Evolutionary conservation across 2,329 filamentous ascomycete species (phyloP), one percentile per base, ranked within the genome.

Genomic region (Dactylellina parvicollis): DNA sequence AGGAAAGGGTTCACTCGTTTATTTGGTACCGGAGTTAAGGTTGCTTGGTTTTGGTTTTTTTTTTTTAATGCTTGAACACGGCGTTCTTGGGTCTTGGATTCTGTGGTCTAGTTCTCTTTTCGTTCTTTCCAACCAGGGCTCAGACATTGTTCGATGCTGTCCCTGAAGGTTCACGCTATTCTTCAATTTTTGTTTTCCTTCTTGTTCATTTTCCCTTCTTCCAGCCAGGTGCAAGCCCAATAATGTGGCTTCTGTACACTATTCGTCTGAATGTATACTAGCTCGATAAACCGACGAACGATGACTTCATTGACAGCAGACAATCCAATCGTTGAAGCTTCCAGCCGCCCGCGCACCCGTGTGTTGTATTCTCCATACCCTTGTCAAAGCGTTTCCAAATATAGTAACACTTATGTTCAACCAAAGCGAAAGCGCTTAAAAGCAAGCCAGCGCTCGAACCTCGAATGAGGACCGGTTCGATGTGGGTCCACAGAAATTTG

Each of bases 341-440:
- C 34, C 12, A 38, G 12, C 4, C 3, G 16, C 12, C 34, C 12
- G 34, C 4, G 12, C 4, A 18, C n/a, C 18, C 36, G 49, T 67
- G 62, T 44, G 62, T 66, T 56, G 61, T 40, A 50, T 57, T 44
- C 22, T 42, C 34, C 20, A 44, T 26, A 42, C 36, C 52, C 42
- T 30, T 56, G 32, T 26, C n/a, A 12, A 42, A 12, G 4, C 5
- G 30, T 9, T 24, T 8, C 64, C 38, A 69, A 69, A 60, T 54
- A 69, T 69, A 69, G 64, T 20, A 69, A 49, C 40, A 47, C 32
- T 14, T 18, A 32, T n/a, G 16, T 16, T 18, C 24, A 28, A 36
- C n/a, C n/a, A 59, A 59, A 52, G 20, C 64, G 64, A 60, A 61
- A 16, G 64, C 64, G 64, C 64, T 69, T 69, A 69, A 55, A n/a